phyloP scores from a whole-genome alignment of 768 basidiomycete species.

The Kwoniella pini region DNA sequence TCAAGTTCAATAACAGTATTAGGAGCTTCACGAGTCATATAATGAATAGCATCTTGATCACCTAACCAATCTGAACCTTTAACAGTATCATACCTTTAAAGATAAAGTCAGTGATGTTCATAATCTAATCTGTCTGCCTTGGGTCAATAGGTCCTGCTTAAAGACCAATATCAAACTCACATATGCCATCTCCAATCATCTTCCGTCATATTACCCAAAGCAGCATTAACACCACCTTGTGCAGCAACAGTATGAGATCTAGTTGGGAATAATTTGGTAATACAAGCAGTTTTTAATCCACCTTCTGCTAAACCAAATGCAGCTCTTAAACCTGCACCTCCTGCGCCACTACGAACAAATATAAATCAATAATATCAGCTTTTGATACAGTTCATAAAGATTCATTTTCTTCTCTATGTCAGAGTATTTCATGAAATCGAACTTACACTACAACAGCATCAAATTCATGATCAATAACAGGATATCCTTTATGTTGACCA shows the following conservation, averaged over 20 bases:
- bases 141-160: too few species aligned
- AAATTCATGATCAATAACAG: conserved; percentile 96
- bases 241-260: conserved; percentile 98
- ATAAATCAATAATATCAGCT: conserved; percentile 13
- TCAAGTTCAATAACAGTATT: conserved; percentile 95
- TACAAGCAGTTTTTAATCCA: conserved; percentile 98
- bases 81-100: conserved; percentile 60
- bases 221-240: conserved; percentile 95
- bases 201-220: conserved; percentile 86
- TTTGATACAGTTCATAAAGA: conserved; percentile 9
- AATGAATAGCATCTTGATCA: conserved; percentile 99
- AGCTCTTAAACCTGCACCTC: conserved; percentile 95
- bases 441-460: conserved; percentile 97
- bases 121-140: too few species aligned
- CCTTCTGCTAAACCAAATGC: conserved; percentile 98
- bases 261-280: conserved; percentile 98
- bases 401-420: background rate
- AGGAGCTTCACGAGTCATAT: conserved; percentile 98
- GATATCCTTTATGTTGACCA: conserved; percentile 62
- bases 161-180: conserved; percentile 57
- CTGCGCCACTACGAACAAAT: conserved; percentile 71
- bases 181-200: conserved; percentile 99
- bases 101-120: background rate
- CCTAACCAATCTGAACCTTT: conserved; percentile 99
- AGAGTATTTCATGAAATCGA: background rate